These are phyloP conservation scores for Laguncularia racemosa DNA, from an alignment of 345 rosid genomes.

Conservation along the genomic window DNA sequence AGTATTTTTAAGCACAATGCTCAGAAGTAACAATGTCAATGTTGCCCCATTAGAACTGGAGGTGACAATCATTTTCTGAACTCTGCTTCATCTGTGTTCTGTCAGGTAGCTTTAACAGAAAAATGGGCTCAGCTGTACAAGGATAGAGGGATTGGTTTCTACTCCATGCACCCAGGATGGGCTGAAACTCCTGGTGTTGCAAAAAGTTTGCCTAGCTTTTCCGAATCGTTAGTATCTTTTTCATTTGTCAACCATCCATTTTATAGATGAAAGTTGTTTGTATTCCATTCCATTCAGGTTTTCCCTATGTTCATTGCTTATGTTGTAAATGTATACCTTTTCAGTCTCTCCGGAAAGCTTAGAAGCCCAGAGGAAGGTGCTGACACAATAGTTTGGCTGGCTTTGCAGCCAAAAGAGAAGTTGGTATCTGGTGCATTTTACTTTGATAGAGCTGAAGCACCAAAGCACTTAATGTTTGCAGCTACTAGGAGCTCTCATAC, in stretches of 20 bases:
- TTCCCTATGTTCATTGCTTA: not conserved
- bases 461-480: constrained; percentile 62
- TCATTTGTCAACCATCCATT: not conserved
- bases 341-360: constrained; percentile 70
- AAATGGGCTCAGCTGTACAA: constrained; percentile 70
- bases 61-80: not conserved
- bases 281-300: not conserved
- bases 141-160: constrained; percentile 70
- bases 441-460: constrained; percentile 78
- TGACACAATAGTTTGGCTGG: constrained; percentile 76
- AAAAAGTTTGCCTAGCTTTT: constrained; percentile 57
- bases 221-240: constrained; percentile 25
- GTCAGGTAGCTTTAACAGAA: constrained; percentile 72
- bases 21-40: no score
- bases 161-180: constrained; percentile 97
- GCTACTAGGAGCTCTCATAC: constrained; percentile 54
- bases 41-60: not conserved
- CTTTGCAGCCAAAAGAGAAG: constrained; percentile 74
- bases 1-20: no score
- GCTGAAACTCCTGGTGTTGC: constrained; percentile 86
- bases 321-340: not conserved
- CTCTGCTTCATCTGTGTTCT: constrained; percentile 5
- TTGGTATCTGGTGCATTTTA: constrained; percentile 68
- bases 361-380: constrained; percentile 84
- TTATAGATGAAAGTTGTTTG: not conserved